phyloP scores from a whole-genome alignment of 2,329 filamentous ascomycete species.

The Coniochaeta sp. region DNA sequence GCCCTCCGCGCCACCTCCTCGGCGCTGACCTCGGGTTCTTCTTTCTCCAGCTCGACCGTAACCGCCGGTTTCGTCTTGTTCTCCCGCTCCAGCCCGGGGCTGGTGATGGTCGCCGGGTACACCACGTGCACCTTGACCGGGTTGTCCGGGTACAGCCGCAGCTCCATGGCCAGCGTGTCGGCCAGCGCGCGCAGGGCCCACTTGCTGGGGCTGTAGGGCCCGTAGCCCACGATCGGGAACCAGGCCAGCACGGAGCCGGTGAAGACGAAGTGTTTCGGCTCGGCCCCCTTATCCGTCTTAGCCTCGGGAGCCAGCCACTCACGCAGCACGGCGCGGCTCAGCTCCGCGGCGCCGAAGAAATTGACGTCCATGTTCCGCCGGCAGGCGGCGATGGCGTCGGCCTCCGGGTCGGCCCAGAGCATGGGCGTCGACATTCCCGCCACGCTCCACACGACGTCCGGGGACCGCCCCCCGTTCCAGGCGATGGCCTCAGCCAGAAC shows the following conservation, averaged over 20 bases:
- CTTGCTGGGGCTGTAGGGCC: conserved; percentile 77
- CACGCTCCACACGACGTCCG: conserved; percentile 87
- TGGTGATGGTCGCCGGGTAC: conserved; percentile 76
- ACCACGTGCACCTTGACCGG: conserved; percentile 72
- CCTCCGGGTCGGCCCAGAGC: conserved; percentile 72
- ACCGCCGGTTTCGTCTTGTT: conserved; percentile 72
- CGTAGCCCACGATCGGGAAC: conserved; percentile 73
- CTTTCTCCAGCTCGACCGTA: conserved; percentile 71
- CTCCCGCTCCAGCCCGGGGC: conserved; percentile 68
- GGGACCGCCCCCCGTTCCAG: conserved; percentile 69
- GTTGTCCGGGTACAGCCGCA: conserved; percentile 71
- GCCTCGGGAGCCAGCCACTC: conserved; percentile 60
- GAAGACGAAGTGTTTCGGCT: conserved; percentile 75
- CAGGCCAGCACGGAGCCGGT: conserved; percentile 74
- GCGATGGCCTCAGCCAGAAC: conserved; percentile 64
- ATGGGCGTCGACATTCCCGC: conserved; percentile 69
- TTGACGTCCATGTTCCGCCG: conserved; percentile 85
- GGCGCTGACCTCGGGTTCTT: conserved; percentile 72
- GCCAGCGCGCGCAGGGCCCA: conserved; percentile 75
- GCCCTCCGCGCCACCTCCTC: conserved; percentile 66
- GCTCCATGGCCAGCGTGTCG: conserved; percentile 77
- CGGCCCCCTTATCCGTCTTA: conserved; percentile 29
- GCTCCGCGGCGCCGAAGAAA: conserved; percentile 81
- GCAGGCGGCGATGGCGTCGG: conserved; percentile 49
- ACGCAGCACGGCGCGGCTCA: conserved; percentile 71